These are phyloP conservation scores for Trichocomaceae sp. DNA, from an alignment of 2,329 filamentous ascomycete species.

Conservation along the genomic window DNA sequence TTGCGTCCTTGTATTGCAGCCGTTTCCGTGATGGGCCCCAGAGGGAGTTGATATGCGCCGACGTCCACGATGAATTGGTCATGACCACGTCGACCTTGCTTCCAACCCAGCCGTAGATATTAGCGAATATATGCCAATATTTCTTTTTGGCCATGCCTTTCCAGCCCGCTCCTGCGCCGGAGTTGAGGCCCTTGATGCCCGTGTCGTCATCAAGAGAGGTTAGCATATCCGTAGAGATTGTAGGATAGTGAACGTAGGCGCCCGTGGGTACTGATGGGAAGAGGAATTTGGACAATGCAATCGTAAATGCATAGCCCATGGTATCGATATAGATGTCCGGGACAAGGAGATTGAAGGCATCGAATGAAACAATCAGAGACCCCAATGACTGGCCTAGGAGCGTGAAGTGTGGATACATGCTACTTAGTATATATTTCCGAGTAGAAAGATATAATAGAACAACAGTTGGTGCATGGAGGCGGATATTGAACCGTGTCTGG, in stretches of 20 bases:
- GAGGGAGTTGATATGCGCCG: slow-evolving; percentile 69
- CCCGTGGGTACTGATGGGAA: slow-evolving; percentile 76
- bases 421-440: slow-evolving; percentile 75
- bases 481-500: slow-evolving; percentile 84
- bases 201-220: slow-evolving; percentile 64
- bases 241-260: slow-evolving; percentile 96
- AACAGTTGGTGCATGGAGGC: slow-evolving; percentile 73
- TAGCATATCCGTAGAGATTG: slow-evolving; percentile 97
- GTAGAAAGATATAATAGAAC: slow-evolving; percentile 88
- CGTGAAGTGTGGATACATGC: slow-evolving; percentile 86
- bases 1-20: slow-evolving; percentile 42
- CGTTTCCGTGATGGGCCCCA: slow-evolving; percentile 56
- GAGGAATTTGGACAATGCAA: slow-evolving; percentile 73
- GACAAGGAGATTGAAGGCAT: slow-evolving; percentile 84
- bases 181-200: slow-evolving; percentile 68
- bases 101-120: slow-evolving; percentile 74
- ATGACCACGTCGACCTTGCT: slow-evolving; percentile 85
- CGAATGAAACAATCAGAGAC: slow-evolving; percentile 78
- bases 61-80: slow-evolving; percentile 96
- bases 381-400: slow-evolving; percentile 90
- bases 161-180: slow-evolving; percentile 67
- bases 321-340: slow-evolving; percentile 95
- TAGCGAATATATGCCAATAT: slow-evolving; percentile 85
- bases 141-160: slow-evolving; percentile 65
- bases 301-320: slow-evolving; percentile 92